phyloP scores from a whole-genome alignment of 345 rosid genomes.

The Rhodomyrtus tomentosa region DNA sequence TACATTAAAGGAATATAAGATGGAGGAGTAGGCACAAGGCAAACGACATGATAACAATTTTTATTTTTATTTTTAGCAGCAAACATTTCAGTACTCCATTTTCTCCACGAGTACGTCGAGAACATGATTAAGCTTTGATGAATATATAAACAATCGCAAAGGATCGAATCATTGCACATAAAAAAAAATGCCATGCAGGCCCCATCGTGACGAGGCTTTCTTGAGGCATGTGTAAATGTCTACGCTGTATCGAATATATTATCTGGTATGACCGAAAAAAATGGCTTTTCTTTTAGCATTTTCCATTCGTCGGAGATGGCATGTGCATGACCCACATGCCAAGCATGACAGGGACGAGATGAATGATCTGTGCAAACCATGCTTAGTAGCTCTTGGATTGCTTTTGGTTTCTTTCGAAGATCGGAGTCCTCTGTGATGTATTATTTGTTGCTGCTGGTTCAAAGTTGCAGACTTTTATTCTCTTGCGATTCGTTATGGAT shows the following conservation, averaged over 20 bases:
- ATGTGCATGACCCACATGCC: not conserved
- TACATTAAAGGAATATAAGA: not conserved
- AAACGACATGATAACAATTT: not conserved
- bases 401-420: not conserved
- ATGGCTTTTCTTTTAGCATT: not conserved
- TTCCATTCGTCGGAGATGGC: not conserved
- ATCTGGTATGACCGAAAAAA: not conserved
- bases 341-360: not conserved
- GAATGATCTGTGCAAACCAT: not conserved
- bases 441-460: not conserved
- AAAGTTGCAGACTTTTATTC: not conserved
- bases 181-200: not conserved
- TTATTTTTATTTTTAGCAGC: not conserved
- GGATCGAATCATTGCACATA: not conserved
- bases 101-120: not conserved
- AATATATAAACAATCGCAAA: not conserved
- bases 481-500: not conserved
- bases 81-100: not conserved
- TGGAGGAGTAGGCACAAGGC: not conserved
- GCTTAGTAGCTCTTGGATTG: not conserved
- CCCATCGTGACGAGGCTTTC: not conserved
- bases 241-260: not conserved
- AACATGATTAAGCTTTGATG: not conserved
- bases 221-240: not conserved
- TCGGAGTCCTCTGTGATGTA: not conserved